phyloP scores from a whole-genome alignment of 2,329 filamentous ascomycete genomes.

The Penicillium capsulatum region DNA sequence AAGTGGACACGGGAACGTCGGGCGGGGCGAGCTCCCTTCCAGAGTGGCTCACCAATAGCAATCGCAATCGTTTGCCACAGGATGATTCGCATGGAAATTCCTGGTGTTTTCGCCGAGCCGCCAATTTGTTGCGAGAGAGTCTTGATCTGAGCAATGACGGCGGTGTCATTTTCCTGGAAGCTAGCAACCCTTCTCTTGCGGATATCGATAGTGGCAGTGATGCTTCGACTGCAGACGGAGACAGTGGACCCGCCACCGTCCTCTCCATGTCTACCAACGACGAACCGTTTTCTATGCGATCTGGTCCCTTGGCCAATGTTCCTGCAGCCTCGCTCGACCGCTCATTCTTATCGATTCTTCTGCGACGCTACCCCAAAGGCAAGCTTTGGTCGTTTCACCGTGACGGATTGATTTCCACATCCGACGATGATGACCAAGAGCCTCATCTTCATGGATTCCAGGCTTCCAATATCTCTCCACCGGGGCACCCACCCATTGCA shows the following conservation, averaged over 20 bases:
- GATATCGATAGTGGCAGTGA: slow-evolving; percentile 27
- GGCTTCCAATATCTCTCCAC: slow-evolving; percentile 6
- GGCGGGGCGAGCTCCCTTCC: slow-evolving; percentile 28
- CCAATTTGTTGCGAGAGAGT: slow-evolving; percentile 47
- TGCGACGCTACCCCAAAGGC: slow-evolving; percentile 46
- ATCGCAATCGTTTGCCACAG: slow-evolving; percentile 22
- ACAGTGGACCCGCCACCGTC: slow-evolving; percentile 30
- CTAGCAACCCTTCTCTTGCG: slow-evolving; percentile 23
- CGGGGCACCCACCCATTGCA: slow-evolving; percentile 10
- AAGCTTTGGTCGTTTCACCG: slow-evolving; percentile 49
- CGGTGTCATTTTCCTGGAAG: slow-evolving; percentile 43
- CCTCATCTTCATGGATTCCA: slow-evolving; percentile 13
- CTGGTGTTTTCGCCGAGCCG: slow-evolving; percentile 47
- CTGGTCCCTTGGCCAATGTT: slow-evolving; percentile 25
- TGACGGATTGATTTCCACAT: slow-evolving; percentile 42
- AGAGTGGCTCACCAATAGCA: slow-evolving; percentile 31
- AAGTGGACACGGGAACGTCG: slow-evolving; percentile 27
- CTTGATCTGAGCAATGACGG: slow-evolving; percentile 45
- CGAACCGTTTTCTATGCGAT: slow-evolving; percentile 33
- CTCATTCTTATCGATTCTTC: slow-evolving; percentile 32
- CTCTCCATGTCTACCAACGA: slow-evolving; percentile 36
- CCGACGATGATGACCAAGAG: slow-evolving; percentile 43
- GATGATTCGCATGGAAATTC: slow-evolving; percentile 38
- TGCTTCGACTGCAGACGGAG: slow-evolving; percentile 25
- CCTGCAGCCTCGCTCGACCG: slow-evolving; percentile 32